Base-by-base conservation (phyloP, 257 asterid species). In the Solanum arcanum region DNA sequence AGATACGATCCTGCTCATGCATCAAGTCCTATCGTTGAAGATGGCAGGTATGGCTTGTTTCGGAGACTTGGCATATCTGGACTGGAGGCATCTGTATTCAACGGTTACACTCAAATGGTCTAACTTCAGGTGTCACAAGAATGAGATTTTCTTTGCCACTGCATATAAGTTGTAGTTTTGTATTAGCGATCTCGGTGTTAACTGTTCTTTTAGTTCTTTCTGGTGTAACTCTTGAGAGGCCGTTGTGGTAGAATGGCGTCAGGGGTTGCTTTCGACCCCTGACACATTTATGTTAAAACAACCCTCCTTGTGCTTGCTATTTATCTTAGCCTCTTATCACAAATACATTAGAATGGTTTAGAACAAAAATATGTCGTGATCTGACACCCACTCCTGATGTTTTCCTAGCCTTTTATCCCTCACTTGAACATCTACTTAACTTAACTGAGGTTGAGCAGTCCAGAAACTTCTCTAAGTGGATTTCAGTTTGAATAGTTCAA, bases 21-120 rank as follows among this genome's bases (percentile, higher is more conserved):
- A 10, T 29, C 93, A 46, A 89, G 84, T 87, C 99, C 99, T 37
- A 93, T 95, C 62, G 94, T 97, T 20, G 98, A 96, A 92, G 99
- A 97, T 60, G 99, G 99, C 69, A 92, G 92, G 86, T 94, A 91
- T 86, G 92, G 96, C 59, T 88, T 97, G 81, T 97, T 97, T 78
- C 89, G 77, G 88, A 93, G 91, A 90, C 97, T 96, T 23, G 96
- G 98, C 10, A 89, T 97, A 82, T 89, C 95, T 2, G 88, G 86
- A 83, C 90, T 92, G 0, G 99, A 96, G 23, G 46, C 90, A 70
- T 93, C 97, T 82, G 98, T 97, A 59, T 96, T 97, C 86, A 96
- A 96, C 39, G 98, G 98, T 35, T 96, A 96, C 90, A 96, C 99
- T n/a, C 99, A 96, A 87, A 94, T 96, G 99, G 99, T 96, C 21